Percentiles rank a stretch among this genome's conserved stretches.
These are phyloP conservation scores for Xylaria arbuscula DNA, from an alignment of 2,329 filamentous ascomycete genomes.

Conservation along the genomic window DNA sequence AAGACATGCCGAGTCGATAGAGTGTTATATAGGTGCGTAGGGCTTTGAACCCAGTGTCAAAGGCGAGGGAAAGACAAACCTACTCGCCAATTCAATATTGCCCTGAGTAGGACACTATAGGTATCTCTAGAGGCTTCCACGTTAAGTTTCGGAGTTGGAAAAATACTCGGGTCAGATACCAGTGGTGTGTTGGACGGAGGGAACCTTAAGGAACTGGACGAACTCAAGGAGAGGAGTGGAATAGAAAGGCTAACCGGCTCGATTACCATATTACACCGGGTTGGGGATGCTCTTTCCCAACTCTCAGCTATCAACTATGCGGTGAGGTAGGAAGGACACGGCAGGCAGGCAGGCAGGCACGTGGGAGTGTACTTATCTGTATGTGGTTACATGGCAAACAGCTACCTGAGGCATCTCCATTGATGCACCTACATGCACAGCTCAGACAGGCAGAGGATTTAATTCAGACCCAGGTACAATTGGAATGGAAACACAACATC, in stretches of 20 bases:
- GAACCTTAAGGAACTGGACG: neutral
- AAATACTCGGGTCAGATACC: neutral
- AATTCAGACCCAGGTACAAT: neutral
- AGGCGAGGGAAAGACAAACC: neutral
- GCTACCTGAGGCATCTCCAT: too few species aligned
- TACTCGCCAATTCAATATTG: neutral
- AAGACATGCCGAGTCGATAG: neutral
- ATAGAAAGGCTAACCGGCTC: neutral
- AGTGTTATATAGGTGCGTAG: neutral
- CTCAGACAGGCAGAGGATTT: slow-evolving; percentile 12
- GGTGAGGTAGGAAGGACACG: too few species aligned
- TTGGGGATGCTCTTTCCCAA: too few species aligned
- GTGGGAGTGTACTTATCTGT: neutral
- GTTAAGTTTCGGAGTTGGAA: neutral
- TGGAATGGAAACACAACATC: neutral
- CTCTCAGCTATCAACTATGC: too few species aligned
- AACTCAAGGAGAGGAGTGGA: neutral
- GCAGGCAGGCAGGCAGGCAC: neutral
- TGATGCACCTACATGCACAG: neutral
- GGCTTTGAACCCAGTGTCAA: neutral
- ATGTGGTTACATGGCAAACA: neutral
- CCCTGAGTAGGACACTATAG: neutral
- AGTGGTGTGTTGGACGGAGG: neutral
- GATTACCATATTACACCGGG: too few species aligned
- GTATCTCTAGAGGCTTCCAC: too few species aligned